Evolutionary conservation across 371 early-diverging fungal genomes (phyloP).

Genomic region (Massospora cicadina): DNA sequence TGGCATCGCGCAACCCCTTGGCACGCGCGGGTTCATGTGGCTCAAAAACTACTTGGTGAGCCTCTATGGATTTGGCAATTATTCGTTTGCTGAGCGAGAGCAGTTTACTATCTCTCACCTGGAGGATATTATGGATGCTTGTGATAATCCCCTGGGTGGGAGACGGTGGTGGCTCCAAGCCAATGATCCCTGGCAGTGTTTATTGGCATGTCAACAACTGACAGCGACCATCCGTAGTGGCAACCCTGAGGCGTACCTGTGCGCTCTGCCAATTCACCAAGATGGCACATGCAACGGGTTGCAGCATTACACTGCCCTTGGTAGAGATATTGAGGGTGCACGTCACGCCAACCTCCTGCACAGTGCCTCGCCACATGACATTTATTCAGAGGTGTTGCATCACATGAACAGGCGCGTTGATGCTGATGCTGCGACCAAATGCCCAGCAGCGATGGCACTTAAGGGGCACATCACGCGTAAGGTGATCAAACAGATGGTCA

Average conservation of each 20-base stretch:
- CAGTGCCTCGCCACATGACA: conserved; percentile 77
- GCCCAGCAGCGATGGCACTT: conserved; percentile 32
- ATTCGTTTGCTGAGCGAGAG: conserved; percentile 70
- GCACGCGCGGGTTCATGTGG: conserved; percentile 77
- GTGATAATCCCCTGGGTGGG: conserved; percentile 55
- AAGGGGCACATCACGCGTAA: conserved; percentile 67
- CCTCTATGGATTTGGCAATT: conserved; percentile 82
- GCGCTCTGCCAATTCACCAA: conserved; percentile 82
- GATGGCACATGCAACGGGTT: conserved; percentile 98
- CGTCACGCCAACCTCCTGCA: conserved; percentile 77
- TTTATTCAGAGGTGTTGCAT: conserved; percentile 79
- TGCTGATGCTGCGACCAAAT: conserved; percentile 36
- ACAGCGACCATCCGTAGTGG: conserved; percentile 55
- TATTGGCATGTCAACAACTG: conserved; percentile 80
- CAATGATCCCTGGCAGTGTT: conserved; percentile 87
- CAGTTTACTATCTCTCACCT: conserved; percentile 50
- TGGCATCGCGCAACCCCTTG: conserved; percentile 65
- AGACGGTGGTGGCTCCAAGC: conserved; percentile 81
- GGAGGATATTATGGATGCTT: conserved; percentile 66
- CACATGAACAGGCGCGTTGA: conserved; percentile 50
- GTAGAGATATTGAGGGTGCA: conserved; percentile 86
- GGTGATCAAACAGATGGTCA: conserved; percentile 96
- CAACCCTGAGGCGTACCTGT: conserved; percentile 47
- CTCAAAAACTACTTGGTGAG: conserved; percentile 92
- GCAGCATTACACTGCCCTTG: conserved; percentile 96